Percentiles rank a stretch among this genome's conserved stretches.
Evolutionary conservation across 2,329 filamentous ascomycete genomes (phyloP).

Genomic region (Fusarium sp.): DNA sequence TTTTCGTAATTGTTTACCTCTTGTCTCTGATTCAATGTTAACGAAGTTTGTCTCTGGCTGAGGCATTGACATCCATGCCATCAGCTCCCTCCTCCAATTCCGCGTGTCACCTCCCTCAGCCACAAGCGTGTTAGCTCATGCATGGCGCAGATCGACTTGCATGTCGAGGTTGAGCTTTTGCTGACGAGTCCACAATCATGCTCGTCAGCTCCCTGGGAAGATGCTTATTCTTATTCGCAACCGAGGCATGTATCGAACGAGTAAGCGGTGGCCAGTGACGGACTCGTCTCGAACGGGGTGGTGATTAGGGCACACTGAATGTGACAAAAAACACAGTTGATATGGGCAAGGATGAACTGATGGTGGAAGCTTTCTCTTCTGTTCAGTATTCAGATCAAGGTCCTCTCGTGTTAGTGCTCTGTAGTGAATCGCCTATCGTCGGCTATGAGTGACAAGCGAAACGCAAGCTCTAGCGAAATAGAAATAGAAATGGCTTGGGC

Average conservation of each 20-base stretch:
- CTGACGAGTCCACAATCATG: not conserved
- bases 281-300: not conserved
- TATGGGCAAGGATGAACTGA: not conserved
- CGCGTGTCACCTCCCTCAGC: not conserved
- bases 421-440: not conserved
- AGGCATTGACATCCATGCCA: not conserved
- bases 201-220: not conserved
- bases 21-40: not conserved
- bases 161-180: constrained; percentile 1
- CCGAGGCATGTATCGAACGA: not conserved
- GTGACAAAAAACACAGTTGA: not conserved
- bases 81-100: not conserved
- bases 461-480: not conserved
- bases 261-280: not conserved
- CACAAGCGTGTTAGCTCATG: constrained; percentile 10
- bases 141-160: not conserved
- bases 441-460: not conserved
- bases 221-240: constrained; percentile 3
- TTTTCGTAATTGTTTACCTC: not conserved
- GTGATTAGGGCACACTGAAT: not conserved
- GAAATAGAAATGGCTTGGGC: not conserved
- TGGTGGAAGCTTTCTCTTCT: not conserved
- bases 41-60: not conserved
- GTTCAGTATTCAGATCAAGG: not conserved
- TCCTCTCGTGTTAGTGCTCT: not conserved